Evolutionary conservation across 2,329 filamentous ascomycete species (phyloP), one percentile per base, ranked within the genome.

Genomic region (Trichophyton rubrum): DNA sequence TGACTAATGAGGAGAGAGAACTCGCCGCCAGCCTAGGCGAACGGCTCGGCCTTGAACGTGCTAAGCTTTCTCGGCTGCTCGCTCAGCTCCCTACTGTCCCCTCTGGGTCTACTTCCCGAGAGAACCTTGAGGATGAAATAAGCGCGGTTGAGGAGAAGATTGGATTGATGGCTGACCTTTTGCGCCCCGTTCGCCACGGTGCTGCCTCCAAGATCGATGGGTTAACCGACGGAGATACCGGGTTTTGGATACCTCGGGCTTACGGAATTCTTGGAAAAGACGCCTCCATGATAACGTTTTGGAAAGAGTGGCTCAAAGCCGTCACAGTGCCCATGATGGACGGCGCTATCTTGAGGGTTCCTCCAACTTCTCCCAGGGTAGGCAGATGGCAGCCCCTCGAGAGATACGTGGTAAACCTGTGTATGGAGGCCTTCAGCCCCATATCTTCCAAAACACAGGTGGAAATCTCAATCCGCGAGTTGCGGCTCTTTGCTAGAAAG

Each of bases 151-250:
- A 99, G 74, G 93, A 99, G 76, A 97, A 96, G 75, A 99, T 99
- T 67, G 84, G 85, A 35, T 79, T 99, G 60, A 99, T 99, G 93
- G 90, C 92, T 1, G 93, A 99, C 74, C 87, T 99, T 75, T 77
- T 99, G 65, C 84, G 92, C 62, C 93, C 93, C 15, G 84, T 99
- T 66, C 83, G 93, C 66, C 93, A 97, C 72, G 93, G 90, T 40
- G 93, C 93, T 51, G 92, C 93, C 33, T 92, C 91, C 58, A 97
- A 96, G 75, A 99, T 99, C 63, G 93, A 99, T 71, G 93, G 93
- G 20, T 79, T 99, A 63, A 97, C 92, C 0, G 89, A 95, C 65
- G 91, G 92, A 49, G 93, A 97, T 71, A 96, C 90, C 59, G 93
- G 92, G 1, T 85, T 97, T 62, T 99, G 93, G 93, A 90, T 90